Evolutionary conservation across 306 rosid species (phyloP), one percentile per base, ranked within the genome.

Genomic region (Quillaja saponaria): DNA sequence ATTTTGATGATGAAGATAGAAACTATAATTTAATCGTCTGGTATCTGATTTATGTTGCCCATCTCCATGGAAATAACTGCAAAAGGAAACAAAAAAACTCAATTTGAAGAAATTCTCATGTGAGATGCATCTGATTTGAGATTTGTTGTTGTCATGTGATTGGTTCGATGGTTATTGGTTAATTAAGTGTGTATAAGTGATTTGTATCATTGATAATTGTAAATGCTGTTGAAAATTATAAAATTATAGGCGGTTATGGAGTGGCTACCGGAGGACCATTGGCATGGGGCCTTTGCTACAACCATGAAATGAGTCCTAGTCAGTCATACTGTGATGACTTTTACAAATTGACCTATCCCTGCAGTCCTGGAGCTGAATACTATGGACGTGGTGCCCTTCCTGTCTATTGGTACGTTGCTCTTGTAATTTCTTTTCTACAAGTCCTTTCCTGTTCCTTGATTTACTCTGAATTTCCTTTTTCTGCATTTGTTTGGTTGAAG

Each of bases 361-460:
- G 99, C 76, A 16, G 85, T 59, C 97, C 99, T 21, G 95, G 96
- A 28, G 95, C 94, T 10, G 79, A 81, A 0, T 92, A 92, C 81
- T 89, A 83, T 10, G 99, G 99, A 54, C 99, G 99, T n/a, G 99
- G 99, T 42, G 99, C 99, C 68, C 42, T 92, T 49, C 99, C 96
- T 21, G 65, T 92, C 71, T 92, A 74, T 91, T 89, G 99, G 99
- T 92, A 61, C 37, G 85, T 53, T 17, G 50, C 19, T 57, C 6
- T 57, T 37, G 41, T 38, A 55, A 17, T 44, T 11, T 13, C 19
- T 25, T 21, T 18, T 15, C 13, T 38, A 66, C 18, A 44, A 56
- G 20, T n/a, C 12, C 44, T 56, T 31, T 61, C 56, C 34, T 39
- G 28, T 31, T 34, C 60, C 10, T 34, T 45, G 35, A 20, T 54